These are phyloP conservation scores for Theobroma grandiflorum DNA, from an alignment of 441 rosid genomes.

Conservation along the genomic window DNA sequence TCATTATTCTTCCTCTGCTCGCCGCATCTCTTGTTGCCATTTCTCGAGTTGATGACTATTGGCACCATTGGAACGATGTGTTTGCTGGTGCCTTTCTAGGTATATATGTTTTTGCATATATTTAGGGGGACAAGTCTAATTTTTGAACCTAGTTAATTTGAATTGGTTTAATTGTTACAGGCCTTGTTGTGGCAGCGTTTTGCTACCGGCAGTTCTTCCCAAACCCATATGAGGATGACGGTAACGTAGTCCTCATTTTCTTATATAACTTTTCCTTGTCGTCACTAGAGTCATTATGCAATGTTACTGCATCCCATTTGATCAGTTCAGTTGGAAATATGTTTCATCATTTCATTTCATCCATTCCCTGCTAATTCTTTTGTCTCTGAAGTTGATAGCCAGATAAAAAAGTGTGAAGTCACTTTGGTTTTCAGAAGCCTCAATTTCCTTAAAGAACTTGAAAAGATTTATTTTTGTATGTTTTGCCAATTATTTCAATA, in stretches of 20 bases:
- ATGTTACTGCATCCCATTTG: too few species aligned
- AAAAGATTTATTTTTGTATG: neutral
- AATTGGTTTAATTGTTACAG: conserved; percentile 34
- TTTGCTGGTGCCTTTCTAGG: conserved; percentile 72
- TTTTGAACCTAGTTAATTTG: neutral
- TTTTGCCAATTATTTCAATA: neutral
- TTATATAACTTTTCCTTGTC: too few species aligned
- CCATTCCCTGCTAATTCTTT: too few species aligned
- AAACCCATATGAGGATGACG: conserved; percentile 67
- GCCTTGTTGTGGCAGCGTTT: conserved; percentile 59
- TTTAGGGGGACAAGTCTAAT: neutral
- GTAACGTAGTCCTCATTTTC: conserved; percentile 33
- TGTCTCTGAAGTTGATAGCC: too few species aligned
- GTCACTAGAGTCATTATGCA: neutral
- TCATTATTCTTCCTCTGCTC: conserved; percentile 58
- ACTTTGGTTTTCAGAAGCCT: too few species aligned
- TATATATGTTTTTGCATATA: neutral
- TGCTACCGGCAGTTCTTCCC: conserved; percentile 88
- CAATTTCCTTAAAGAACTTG: neutral
- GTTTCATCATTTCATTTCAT: too few species aligned
- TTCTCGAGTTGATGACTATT: conserved; percentile 76
- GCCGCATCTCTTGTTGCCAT: conserved; percentile 62
- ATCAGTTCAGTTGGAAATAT: too few species aligned
- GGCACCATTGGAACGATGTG: conserved; percentile 87
- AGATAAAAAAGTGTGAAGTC: too few species aligned